phyloP scores from a whole-genome alignment of 495 filamentous ascomycete species.

The Massariosphaeria phaeospora region DNA sequence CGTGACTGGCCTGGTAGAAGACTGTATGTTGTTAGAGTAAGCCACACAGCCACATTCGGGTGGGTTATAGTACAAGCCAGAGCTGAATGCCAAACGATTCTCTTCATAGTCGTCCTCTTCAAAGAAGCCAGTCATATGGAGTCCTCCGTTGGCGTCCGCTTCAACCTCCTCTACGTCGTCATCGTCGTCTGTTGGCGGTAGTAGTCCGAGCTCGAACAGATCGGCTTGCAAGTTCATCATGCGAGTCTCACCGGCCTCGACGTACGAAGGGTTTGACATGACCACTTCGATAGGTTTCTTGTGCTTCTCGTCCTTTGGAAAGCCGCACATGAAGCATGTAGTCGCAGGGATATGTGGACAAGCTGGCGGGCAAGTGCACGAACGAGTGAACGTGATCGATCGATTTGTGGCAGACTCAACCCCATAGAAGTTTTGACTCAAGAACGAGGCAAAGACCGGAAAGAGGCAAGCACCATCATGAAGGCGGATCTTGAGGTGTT shows the following conservation, averaged over 20 bases:
- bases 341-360: slow-evolving; percentile 4
- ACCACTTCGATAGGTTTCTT: slow-evolving; percentile 5
- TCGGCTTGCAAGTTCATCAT: slow-evolving; percentile 11
- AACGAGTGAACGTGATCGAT: slow-evolving; percentile 4
- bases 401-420: background rate
- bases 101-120: background rate
- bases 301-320: background rate
- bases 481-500: slow-evolving; percentile 11
- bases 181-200: slow-evolving; percentile 1
- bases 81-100: background rate
- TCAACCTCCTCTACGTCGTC: slow-evolving; percentile 6
- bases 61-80: slow-evolving; percentile 3
- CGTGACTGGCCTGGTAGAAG: no score
- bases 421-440: background rate
- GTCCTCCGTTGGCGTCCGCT: background rate
- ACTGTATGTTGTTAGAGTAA: no score
- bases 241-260: background rate
- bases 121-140: background rate
- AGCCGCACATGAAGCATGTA: slow-evolving; percentile 4
- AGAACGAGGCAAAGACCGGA: background rate
- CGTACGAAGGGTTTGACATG: background rate
- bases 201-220: background rate
- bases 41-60: no score
- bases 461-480: slow-evolving; percentile 16
- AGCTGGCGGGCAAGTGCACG: slow-evolving; percentile 10